Evolutionary conservation across 257 asterid genomes (phyloP), one percentile per base, ranked within the genome.

Genomic region (Perilla frutescens): DNA sequence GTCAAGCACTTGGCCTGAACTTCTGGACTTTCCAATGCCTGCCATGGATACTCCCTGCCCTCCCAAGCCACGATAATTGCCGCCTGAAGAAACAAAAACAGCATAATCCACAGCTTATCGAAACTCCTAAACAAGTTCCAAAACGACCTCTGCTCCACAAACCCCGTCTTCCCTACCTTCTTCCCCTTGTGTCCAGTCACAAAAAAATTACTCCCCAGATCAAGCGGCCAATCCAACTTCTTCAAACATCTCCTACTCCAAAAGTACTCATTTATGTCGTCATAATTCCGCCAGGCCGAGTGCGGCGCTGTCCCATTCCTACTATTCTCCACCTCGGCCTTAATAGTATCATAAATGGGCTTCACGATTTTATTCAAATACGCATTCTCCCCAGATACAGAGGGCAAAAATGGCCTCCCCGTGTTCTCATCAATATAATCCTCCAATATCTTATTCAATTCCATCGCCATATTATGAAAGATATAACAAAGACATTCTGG

Each of bases 151-250:
- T 82, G 91, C 82, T 95, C 99, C 37, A 95, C 99, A 85, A 90
- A 95, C 73, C 99, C 99, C 0, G 99, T 91, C 88, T 95, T 95
- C 75, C 98, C 97, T 1, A 95, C 98, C 81, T 87, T 95, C 87
- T 88, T 90, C 50, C 96, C 97, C 86, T 54, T 79, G 39, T 80
- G 79, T 15, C 93, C 91, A 10, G 96, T 90, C 80, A 85, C 96
- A 43, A 95, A 90, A 54, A 95, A 95, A 3, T 90, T 95, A 76
- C 98, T 90, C 68, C 96, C 96, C 8, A 62, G 14, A 82, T 95
- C 97, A 77, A 95, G 81, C 2, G 99, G 99, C 99, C 99, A 95
- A 44, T 84, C 89, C 81, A 95, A 79, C 89, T 84, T 95, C 76
- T 91, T 93, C 71, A 95, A 86, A 79, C 99, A 95, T 85, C 99